Percentiles rank a stretch among this genome's conserved stretches.
Conservation (phyloP, 176 grass and related monocot genomes). For the Oryza longistaminata region DNA sequence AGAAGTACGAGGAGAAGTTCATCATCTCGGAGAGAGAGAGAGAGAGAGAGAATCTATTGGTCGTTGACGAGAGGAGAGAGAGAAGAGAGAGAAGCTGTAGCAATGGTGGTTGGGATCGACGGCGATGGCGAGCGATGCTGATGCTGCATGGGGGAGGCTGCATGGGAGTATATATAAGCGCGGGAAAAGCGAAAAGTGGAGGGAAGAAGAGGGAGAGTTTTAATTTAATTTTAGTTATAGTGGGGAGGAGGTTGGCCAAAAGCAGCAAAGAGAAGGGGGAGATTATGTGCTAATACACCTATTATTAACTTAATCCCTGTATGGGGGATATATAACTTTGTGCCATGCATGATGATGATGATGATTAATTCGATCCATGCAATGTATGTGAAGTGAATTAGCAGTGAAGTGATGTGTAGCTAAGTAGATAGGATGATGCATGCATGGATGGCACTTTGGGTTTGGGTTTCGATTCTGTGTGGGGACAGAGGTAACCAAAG, state of each 20-base stretch:
- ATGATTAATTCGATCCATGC: background rate
- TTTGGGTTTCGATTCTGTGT: slow-evolving; percentile 59
- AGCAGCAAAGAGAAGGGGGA: background rate
- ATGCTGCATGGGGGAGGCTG: slow-evolving; percentile 58
- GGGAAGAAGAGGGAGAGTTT: background rate
- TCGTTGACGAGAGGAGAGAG: slow-evolving; percentile 27
- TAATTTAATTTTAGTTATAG: slow-evolving; percentile 5
- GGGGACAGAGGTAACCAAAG: slow-evolving; percentile 35
- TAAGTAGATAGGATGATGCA: background rate
- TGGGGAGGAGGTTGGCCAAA: slow-evolving; percentile 51
- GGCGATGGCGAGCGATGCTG: background rate
- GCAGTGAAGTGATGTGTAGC: background rate
- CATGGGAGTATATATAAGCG: slow-evolving; percentile 69
- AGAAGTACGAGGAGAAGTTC: slow-evolving; percentile 86
- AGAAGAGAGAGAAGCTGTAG: background rate
- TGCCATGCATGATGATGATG: background rate
- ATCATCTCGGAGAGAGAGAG: slow-evolving; percentile 24
- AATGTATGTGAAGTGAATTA: background rate
- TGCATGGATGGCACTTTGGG: background rate
- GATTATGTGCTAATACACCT: slow-evolving; percentile 18
- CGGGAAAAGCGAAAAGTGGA: slow-evolving; percentile 44
- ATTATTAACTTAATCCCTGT: background rate
- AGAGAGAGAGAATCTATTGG: background rate
- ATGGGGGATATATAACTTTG: background rate
- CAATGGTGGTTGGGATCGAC: slow-evolving; percentile 34